A percentile compares a stretch with the other conserved stretches of the same genome.
Evolutionary conservation across 2,329 filamentous ascomycete genomes (phyloP).

Genomic region (Paraphaeosphaeria minitans): DNA sequence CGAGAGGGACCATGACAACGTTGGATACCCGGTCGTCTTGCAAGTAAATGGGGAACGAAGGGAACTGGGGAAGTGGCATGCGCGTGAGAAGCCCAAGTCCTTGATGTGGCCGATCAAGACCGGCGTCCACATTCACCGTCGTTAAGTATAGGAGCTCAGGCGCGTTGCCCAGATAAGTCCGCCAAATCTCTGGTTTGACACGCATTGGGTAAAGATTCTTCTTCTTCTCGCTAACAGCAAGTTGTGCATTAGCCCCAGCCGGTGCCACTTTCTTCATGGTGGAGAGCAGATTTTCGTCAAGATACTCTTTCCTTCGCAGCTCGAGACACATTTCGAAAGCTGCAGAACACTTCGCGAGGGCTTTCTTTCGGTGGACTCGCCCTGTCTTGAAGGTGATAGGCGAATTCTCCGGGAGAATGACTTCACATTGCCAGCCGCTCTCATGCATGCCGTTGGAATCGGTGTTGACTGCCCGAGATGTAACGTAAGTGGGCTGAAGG

Average conservation of each 20-base stretch:
- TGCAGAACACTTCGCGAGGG: constrained; percentile 82
- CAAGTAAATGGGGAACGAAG: constrained; percentile 74
- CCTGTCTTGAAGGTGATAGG: constrained; percentile 73
- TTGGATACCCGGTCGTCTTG: constrained; percentile 65
- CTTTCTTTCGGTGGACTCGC: constrained; percentile 68
- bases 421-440: constrained; percentile 65
- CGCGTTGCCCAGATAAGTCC: constrained; percentile 46
- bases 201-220: constrained; percentile 76
- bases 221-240: constrained; percentile 82
- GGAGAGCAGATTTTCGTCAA: constrained; percentile 78
- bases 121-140: constrained; percentile 64
- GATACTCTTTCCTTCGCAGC: constrained; percentile 67
- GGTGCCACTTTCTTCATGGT: constrained; percentile 74
- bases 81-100: constrained; percentile 76
- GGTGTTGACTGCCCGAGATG: constrained; percentile 42
- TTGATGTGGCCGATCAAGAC: constrained; percentile 63
- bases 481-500: constrained; percentile 63
- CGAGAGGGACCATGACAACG: constrained; percentile 58
- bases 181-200: constrained; percentile 79
- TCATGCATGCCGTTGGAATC: constrained; percentile 15
- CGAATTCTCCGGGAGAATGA: constrained; percentile 75
- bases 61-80: constrained; percentile 65
- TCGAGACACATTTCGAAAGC: constrained; percentile 81
- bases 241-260: constrained; percentile 80
- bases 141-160: constrained; percentile 66